These are phyloP conservation scores for Turritis glabra DNA, from an alignment of 345 rosid species.

Conservation along the genomic window DNA sequence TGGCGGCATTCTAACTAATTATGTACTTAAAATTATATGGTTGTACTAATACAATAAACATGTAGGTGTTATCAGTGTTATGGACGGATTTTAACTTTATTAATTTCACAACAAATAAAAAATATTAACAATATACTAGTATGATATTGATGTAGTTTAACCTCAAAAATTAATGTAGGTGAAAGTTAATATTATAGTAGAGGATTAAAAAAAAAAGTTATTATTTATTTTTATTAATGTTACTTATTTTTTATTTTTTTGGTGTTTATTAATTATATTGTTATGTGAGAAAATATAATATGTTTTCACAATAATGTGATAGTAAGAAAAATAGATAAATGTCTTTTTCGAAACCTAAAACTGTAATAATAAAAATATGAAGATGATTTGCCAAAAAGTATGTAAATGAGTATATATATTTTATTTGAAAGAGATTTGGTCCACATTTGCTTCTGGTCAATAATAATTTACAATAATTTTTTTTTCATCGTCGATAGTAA, in stretches of 20 bases:
- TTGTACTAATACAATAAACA: not conserved
- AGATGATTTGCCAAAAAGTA: too few species aligned
- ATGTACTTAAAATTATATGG: not conserved
- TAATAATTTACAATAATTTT: too few species aligned
- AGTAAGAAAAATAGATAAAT: not conserved
- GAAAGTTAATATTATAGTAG: too few species aligned
- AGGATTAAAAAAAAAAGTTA: too few species aligned
- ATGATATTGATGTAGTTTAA: not conserved
- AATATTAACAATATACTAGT: too few species aligned
- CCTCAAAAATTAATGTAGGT: not conserved
- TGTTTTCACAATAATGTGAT: not conserved
- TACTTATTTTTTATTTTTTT: not conserved
- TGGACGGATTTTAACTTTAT: not conserved
- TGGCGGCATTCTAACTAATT: slow-evolving; percentile 34
- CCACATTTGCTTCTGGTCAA: too few species aligned
- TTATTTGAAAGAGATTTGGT: too few species aligned
- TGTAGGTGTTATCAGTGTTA: not conserved
- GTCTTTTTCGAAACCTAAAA: not conserved
- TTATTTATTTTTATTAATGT: too few species aligned
- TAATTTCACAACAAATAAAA: not conserved
- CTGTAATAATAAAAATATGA: too few species aligned
- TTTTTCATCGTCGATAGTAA: too few species aligned
- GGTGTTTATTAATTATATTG: not conserved
- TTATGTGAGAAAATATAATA: not conserved
- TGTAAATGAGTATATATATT: too few species aligned